Base-by-base conservation (phyloP, 768 basidiomycete genomes). In the Trametes gibbosa region DNA sequence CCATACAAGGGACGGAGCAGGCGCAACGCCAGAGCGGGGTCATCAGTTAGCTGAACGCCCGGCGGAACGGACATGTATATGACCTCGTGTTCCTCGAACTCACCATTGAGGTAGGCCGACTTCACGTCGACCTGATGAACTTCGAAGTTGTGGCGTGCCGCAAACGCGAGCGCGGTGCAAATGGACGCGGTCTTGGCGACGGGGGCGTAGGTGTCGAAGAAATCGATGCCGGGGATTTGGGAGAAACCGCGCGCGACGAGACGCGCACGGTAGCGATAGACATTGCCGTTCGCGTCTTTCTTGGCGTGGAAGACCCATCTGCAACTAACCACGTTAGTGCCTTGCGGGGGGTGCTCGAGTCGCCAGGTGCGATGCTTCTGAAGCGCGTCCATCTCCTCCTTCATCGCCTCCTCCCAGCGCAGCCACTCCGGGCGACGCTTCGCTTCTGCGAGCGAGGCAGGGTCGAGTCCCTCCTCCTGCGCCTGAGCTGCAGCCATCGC, bases 121-220 rank as follows among this genome's bases (percentile, higher is more conserved):
- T 74, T 73, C 21, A 77, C 62, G 52, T 76, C 72, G 16, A 75
- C 47, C 56, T 74, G 72, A 9, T 71, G 66, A 1, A 76, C 52
- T 3, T 70, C 66, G 54, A 67, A 69, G 52, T 68, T 65, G 13
- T 56, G 34, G 0, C 47, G 5, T 3, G 73, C 73, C 5, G 62
- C 62, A 17, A 73, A n/a, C 10, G 74, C 68, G 3, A 74, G 63
- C 10, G 74, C 23, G 0, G 67, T 60, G 3, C 69, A 67, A 43
- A 72, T 63, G 2, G 70, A 70, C n/a, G 67, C 66, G 3, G 34
- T 40, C 37, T 41, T 43, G 16, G 42, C 42, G 5, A 43, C 23
- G 42, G 42, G 42, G 12, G 42, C 42, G 42, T 16, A 43, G 17
- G 37, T 39, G 6, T 39, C 37, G 37, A 6, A 6, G 37, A 39